Base-by-base conservation (phyloP, 1,284 basidiomycete species). In the Earliella scabrosa region DNA sequence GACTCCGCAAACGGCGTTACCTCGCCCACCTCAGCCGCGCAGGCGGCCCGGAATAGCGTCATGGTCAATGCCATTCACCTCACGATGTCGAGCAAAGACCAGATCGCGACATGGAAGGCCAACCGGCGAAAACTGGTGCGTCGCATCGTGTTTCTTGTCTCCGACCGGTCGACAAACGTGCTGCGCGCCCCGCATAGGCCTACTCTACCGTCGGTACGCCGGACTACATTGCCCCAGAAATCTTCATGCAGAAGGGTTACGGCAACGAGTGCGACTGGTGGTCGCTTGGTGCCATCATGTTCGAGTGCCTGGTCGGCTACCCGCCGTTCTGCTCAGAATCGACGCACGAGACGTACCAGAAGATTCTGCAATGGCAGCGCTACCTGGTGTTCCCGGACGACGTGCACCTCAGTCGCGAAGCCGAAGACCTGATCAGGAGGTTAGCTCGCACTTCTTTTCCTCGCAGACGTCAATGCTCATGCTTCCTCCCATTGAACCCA, bases 221-320 rank as follows among this genome's bases (percentile, higher is more conserved):
- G 1, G 97, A 99, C 75, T 99, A 99, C 81, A 99, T 99, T 66
- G 96, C 97, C 0, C 97, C 97, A 2, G 97, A 99, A 70, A 97
- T 99, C 70, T 99, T 99, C 82, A 77, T 97, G 70, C 91, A 97
- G 77, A 93, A 97, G 70, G 97, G 97, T 2, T 99, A 99, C 67
- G 95, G 95, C 50, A 96, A 98, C 73, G 97, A 98, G 75, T 97
- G 95, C 70, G 96, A 98, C 73, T 98, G 95, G 95, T 98, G 95
- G 95, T 95, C 93, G 35, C 77, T 96, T 45, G 93, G 97, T 11
- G 95, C 96, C 4, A 98, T 99, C 75, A 98, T 97, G 90, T 99
- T 97, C 70, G 97, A 99, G 75, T 98, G 97, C 75, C 82, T 99
- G 23, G 95, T 98, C 65, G 97, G 94, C 60, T 98, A 97, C 72